Percentiles rank a stretch among this genome's conserved stretches.
Conservation (phyloP, 2,329 filamentous ascomycete genomes). For the Colletotrichum lentis region DNA sequence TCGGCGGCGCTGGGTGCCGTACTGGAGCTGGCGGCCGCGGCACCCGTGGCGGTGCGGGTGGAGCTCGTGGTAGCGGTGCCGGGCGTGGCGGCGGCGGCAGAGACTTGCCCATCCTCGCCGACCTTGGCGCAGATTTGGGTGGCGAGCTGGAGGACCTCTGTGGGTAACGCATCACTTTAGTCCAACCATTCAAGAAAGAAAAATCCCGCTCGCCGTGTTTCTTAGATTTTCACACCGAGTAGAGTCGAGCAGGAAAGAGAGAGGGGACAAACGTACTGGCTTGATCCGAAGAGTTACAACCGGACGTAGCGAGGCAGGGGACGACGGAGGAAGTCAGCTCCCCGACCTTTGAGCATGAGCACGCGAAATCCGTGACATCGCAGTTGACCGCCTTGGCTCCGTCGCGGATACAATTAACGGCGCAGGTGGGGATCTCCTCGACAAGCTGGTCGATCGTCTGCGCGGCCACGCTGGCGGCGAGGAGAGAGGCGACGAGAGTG, state of each 20-base stretch:
- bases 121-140: slow-evolving; percentile 42
- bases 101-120: neutral
- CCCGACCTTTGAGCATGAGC: slow-evolving; percentile 50
- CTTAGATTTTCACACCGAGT: too few species aligned
- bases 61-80: slow-evolving; percentile 38
- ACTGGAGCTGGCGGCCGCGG: slow-evolving; percentile 28
- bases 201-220: too few species aligned
- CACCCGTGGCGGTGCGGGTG: slow-evolving; percentile 37
- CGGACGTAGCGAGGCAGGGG: slow-evolving; percentile 47
- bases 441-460: slow-evolving; percentile 42
- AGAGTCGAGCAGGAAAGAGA: neutral
- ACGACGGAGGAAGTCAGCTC: slow-evolving; percentile 47
- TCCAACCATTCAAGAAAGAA: neutral
- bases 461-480: slow-evolving; percentile 42
- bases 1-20: slow-evolving; percentile 41
- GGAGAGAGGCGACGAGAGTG: slow-evolving; percentile 42
- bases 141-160: slow-evolving; percentile 41
- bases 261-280: slow-evolving; percentile 44
- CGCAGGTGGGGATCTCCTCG: slow-evolving; percentile 50
- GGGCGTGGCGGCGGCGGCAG: slow-evolving; percentile 32
- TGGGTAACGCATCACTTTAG: neutral
- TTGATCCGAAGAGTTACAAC: slow-evolving; percentile 49
- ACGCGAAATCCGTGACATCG: slow-evolving; percentile 46
- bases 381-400: slow-evolving; percentile 48
- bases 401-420: slow-evolving; percentile 48